Evolutionary conservation across 306 rosid genomes (phyloP).

Genomic region (Cicer pinnatifidum): DNA sequence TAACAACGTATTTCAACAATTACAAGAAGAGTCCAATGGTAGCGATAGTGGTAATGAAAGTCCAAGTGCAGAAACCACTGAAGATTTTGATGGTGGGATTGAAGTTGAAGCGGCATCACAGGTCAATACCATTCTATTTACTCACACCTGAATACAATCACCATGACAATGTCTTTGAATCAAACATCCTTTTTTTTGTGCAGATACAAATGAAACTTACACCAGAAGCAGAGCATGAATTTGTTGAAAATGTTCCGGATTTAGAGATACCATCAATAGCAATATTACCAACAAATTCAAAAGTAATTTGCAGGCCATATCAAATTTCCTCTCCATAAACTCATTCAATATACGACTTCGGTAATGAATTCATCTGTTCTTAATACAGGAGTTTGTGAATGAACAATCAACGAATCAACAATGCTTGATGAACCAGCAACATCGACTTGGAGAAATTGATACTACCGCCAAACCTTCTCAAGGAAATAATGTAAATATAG

Average conservation of each 20-base stretch:
- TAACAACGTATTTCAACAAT: no score
- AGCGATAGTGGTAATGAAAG: no score
- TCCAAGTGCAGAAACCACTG: neutral
- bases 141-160: no score
- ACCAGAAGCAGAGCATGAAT: slow-evolving; percentile 27
- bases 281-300: neutral
- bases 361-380: neutral
- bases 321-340: neutral
- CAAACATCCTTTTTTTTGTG: neutral
- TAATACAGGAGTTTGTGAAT: neutral
- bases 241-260: neutral
- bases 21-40: no score
- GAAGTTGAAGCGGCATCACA: neutral
- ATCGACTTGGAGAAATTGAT: neutral
- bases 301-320: neutral
- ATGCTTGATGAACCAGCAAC: neutral
- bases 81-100: neutral
- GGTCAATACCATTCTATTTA: no score
- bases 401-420: neutral
- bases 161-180: neutral
- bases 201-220: no score
- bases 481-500: neutral
- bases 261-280: neutral
- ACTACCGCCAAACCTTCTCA: neutral
- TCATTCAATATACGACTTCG: no score